Evolutionary conservation across 176 grass and related monocot genomes (phyloP).

Genomic region (Rhynchospora breviuscula): DNA sequence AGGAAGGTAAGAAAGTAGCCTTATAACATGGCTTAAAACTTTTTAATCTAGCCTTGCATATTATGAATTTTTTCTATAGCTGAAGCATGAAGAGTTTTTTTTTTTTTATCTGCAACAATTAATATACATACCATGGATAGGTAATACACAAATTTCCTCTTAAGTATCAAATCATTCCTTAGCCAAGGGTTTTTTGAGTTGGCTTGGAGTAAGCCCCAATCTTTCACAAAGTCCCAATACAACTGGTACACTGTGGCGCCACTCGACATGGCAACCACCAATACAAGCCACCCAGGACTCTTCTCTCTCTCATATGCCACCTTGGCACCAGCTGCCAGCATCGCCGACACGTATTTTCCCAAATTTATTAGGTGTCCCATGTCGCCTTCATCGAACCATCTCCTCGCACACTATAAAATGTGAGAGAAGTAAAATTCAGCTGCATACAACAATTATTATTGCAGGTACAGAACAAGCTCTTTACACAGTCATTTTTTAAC

Average conservation of each 20-base stretch:
- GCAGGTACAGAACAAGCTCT: too few species aligned
- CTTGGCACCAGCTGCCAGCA: slow-evolving; percentile 87
- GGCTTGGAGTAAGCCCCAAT: slow-evolving; percentile 82
- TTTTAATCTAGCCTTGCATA: not conserved
- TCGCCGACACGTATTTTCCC: slow-evolving; percentile 94
- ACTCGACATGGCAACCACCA: slow-evolving; percentile 66
- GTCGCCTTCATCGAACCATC: slow-evolving; percentile 98
- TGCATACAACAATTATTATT: not conserved
- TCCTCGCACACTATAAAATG: slow-evolving; percentile 66
- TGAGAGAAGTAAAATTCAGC: not conserved
- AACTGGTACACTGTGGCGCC: slow-evolving; percentile 84
- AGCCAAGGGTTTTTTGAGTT: slow-evolving; percentile 87
- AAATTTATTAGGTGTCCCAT: slow-evolving; percentile 81
- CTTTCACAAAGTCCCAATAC: slow-evolving; percentile 99
- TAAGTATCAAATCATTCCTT: slow-evolving; percentile 79
- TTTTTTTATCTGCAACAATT: not conserved
- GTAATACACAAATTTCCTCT: slow-evolving; percentile 84
- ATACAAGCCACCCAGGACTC: slow-evolving; percentile 52
- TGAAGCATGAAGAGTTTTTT: not conserved
- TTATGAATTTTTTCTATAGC: not conserved
- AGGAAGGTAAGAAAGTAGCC: not conserved
- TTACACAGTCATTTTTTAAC: too few species aligned
- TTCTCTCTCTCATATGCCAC: slow-evolving; percentile 83
- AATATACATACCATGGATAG: slow-evolving; percentile 66
- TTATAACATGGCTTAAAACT: not conserved